Percentiles rank a stretch among this genome's conserved stretches.
phyloP scores from a whole-genome alignment of 371 early-diverging fungal genomes.

The Saksenaea oblongispora region DNA sequence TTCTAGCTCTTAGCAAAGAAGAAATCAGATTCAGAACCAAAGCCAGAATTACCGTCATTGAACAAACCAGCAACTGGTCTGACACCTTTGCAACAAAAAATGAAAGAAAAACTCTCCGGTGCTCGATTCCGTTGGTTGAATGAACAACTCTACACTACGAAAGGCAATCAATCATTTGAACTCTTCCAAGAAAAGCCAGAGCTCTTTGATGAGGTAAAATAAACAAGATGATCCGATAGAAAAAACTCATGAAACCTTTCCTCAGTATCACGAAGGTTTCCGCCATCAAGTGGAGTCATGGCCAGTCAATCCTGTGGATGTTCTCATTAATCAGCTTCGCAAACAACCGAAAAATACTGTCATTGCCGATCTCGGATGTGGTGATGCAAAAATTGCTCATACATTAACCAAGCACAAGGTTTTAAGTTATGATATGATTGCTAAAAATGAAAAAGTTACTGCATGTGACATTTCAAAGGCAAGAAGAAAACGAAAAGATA shows the following conservation, averaged over 20 bases:
- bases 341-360: constrained; percentile 51
- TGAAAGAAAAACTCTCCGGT: constrained; percentile 84
- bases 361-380: constrained; percentile 98
- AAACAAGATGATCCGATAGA: not conserved
- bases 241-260: constrained; percentile 1
- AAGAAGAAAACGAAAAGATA: constrained; percentile 12
- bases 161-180: constrained; percentile 71
- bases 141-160: constrained; percentile 91
- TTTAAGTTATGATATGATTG: constrained; percentile 94
- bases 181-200: constrained; percentile 85
- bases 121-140: constrained; percentile 95
- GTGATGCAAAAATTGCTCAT: constrained; percentile 91
- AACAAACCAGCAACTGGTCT: constrained; percentile 29
- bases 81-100: constrained; percentile 76
- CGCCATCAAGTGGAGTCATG: constrained; percentile 91
- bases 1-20: constrained; percentile 4
- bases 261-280: constrained; percentile 97
- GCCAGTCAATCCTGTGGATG: constrained; percentile 97
- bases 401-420: constrained; percentile 71
- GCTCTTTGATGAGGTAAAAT: constrained; percentile 85
- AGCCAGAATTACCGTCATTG: not conserved
- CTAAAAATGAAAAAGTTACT: constrained; percentile 81
- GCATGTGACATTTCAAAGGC: constrained; percentile 94
- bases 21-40: not conserved
- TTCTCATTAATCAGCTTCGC: constrained; percentile 75